Evolutionary conservation across 371 early-diverging fungal species (phyloP), one percentile per base, ranked within the genome.

Genomic region (Parasitella parasitica): DNA sequence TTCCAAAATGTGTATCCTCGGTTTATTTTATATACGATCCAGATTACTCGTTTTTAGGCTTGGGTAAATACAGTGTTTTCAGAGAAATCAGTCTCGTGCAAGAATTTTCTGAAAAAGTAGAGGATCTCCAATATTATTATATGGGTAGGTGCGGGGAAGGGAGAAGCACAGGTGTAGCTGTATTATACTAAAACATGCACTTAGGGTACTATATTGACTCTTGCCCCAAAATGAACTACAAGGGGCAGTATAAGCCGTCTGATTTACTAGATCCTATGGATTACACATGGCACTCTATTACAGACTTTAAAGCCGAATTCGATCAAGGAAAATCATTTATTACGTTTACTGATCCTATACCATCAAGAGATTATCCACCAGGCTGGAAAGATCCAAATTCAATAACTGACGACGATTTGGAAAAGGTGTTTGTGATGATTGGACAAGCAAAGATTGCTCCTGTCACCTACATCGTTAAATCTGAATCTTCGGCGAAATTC

Each of bases 1-100:
- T 97, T 28, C 98, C 97, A 0, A 54, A 65, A 11, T 95, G 94
- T 64, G 83, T 97, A 1, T 96, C 97, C 0, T 89, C 94, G 0
- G 97, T 98, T 16, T 98, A 98, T 67, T 91, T 95, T 59, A 82
- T 95, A 64, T 98, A 98, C 75, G 95, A 96, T 69, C 91, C 95
- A 4, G 89, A 86, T 7, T 92, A 86, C 56, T 61, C 77, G 1
- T 81, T 71, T 38, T 76, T 96, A 6, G 86, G 89, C 3, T 71
- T 94, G 27, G 98, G 98, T 13, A 90, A 90, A 36, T 94, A 90
- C 73, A 86, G 89, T 63, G 95, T 94, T 0, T 70, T 97, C 57
- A 71, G 88, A 32, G 97, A 97, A 67, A 91, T 94, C 22, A 71
- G 76, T 27, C 64, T 90, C 4, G 71, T 81, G 0, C 72, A 78